phyloP scores from a whole-genome alignment of 331 rosid genomes.

The Pyracantha coccinea region DNA sequence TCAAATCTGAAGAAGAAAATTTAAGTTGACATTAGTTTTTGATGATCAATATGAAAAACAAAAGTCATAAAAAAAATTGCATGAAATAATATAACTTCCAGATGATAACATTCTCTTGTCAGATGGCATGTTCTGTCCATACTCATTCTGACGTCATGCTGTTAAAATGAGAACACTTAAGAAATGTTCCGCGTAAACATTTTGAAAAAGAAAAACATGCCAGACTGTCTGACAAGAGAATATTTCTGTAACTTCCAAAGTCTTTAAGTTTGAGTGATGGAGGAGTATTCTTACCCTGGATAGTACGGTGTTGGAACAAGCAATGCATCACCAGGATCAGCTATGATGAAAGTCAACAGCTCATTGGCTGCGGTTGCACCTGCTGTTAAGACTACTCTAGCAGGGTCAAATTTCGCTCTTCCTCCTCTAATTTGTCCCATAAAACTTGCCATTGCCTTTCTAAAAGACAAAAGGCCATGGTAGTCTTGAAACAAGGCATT shows the following conservation, averaged over 20 bases:
- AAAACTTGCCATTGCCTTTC: constrained; percentile 90
- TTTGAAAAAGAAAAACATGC: background rate
- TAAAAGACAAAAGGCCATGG: constrained; percentile 69
- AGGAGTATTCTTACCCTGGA: constrained; percentile 53
- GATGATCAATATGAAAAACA: background rate
- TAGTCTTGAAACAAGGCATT: constrained; percentile 93
- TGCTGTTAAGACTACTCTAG: constrained; percentile 76
- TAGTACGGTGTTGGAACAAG: constrained; percentile 93
- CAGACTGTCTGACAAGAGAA: background rate
- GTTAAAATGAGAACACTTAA: too few relatives aligned
- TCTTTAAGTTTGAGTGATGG: background rate
- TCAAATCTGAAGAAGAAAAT: constrained; percentile 51
- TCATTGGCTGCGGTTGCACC: constrained; percentile 99
- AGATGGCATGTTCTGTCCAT: background rate
- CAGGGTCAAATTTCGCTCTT: constrained; percentile 61
- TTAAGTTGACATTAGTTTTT: background rate
- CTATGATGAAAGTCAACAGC: constrained; percentile 76
- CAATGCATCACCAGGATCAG: constrained; percentile 84
- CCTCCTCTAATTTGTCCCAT: constrained; percentile 79
- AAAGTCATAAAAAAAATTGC: background rate
- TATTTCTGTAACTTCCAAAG: background rate
- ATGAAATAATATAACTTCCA: background rate
- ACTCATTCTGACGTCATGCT: background rate
- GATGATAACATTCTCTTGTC: background rate
- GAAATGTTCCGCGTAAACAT: too few relatives aligned